A percentile compares a stretch with the other conserved stretches of the same genome.
These are phyloP conservation scores for Alternaria sp. DNA, from an alignment of 2,329 filamentous ascomycete species.

Conservation along the genomic window DNA sequence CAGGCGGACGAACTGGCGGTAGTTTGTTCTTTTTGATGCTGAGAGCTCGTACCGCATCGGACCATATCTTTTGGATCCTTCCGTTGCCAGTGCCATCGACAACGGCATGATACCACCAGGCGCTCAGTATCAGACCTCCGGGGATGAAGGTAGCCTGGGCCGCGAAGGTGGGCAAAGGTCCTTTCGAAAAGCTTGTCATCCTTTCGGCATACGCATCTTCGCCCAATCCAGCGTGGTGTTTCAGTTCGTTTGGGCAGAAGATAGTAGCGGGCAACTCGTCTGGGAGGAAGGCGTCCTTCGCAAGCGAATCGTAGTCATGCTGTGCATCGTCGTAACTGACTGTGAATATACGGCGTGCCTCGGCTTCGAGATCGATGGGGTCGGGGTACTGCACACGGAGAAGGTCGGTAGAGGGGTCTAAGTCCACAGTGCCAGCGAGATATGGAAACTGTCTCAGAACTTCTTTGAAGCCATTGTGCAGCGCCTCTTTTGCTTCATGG, in stretches of 20 bases:
- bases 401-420: not conserved
- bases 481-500: slow-evolving; percentile 16
- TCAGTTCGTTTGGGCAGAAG: slow-evolving; percentile 16
- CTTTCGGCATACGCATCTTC: slow-evolving; percentile 18
- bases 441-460: slow-evolving; percentile 21
- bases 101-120: slow-evolving; percentile 33
- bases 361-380: slow-evolving; percentile 9
- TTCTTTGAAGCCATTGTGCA: slow-evolving; percentile 13
- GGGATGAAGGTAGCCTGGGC: slow-evolving; percentile 33
- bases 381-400: slow-evolving; percentile 19
- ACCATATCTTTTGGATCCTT: slow-evolving; percentile 22
- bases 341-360: slow-evolving; percentile 13
- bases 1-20: not conserved
- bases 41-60: not conserved
- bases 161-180: slow-evolving; percentile 25
- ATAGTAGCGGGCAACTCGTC: slow-evolving; percentile 8
- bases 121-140: slow-evolving; percentile 35
- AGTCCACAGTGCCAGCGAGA: slow-evolving; percentile 20
- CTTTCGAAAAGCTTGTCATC: slow-evolving; percentile 13
- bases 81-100: slow-evolving; percentile 25
- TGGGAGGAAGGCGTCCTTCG: slow-evolving; percentile 15
- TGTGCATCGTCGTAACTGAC: not conserved
- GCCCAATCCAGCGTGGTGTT: slow-evolving; percentile 18
- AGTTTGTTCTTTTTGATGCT: not conserved
- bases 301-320: slow-evolving; percentile 9